These are phyloP conservation scores for Aleurites moluccanus DNA, from an alignment of 441 rosid species.

Conservation along the genomic window DNA sequence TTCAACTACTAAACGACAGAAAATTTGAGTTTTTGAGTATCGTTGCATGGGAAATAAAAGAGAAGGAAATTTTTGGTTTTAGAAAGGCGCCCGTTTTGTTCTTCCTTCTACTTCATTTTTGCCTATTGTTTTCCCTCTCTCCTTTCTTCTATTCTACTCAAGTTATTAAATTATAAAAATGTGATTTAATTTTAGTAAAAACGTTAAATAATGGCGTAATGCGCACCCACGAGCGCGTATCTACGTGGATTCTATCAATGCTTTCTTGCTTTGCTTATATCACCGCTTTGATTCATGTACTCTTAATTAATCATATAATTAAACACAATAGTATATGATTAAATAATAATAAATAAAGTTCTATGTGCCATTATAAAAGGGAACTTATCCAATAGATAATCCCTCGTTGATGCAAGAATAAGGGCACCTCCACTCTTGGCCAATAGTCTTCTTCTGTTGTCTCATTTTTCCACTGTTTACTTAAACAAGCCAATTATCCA, in stretches of 20 bases:
- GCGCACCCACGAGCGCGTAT: conserved; percentile 45
- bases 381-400: too few relatives aligned
- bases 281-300: conserved; percentile 14
- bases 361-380: too few relatives aligned
- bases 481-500: not conserved
- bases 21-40: not conserved
- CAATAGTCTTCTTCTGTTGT: conserved; percentile 19
- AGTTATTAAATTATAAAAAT: not conserved
- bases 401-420: conserved; percentile 4
- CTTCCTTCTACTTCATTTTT: conserved; percentile 11
- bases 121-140: not conserved
- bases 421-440: conserved; percentile 19
- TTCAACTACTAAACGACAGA: conserved; percentile 25
- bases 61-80: not conserved
- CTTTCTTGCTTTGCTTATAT: conserved; percentile 34
- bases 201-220: conserved; percentile 34
- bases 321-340: too few relatives aligned
- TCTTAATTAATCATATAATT: not conserved
- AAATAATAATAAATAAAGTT: not conserved
- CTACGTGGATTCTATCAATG: conserved; percentile 55
- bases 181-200: not conserved
- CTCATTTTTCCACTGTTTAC: conserved; percentile 23
- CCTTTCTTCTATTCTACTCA: not conserved
- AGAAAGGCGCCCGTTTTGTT: conserved; percentile 1
- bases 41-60: conserved; percentile 15